These are phyloP conservation scores for Dujonia santamariae DNA, from an alignment of 1,139 yeast species.

Conservation along the genomic window DNA sequence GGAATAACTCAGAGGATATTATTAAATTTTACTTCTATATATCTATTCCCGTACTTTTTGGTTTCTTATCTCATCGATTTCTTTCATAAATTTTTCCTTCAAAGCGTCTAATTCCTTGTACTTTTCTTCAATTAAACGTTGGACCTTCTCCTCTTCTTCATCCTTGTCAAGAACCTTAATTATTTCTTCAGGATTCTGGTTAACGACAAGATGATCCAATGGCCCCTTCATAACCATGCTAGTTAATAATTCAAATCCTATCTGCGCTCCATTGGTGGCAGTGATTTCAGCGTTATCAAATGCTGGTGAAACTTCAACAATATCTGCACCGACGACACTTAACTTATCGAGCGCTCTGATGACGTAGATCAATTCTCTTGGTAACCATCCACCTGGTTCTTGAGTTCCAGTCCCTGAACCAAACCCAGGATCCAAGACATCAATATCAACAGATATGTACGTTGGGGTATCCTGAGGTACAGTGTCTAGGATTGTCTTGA, in stretches of 20 bases:
- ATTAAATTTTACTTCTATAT: not conserved
- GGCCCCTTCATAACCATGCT: slow-evolving; percentile 67
- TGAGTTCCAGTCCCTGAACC: slow-evolving; percentile 86
- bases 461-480: slow-evolving; percentile 61
- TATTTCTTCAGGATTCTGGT: slow-evolving; percentile 5
- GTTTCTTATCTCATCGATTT: slow-evolving; percentile 10
- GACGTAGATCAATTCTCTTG: slow-evolving; percentile 68
- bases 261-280: slow-evolving; percentile 74
- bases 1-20: not conserved
- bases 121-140: slow-evolving; percentile 11
- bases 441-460: slow-evolving; percentile 72
- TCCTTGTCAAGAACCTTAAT: not conserved
- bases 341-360: slow-evolving; percentile 56
- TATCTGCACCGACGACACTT: slow-evolving; percentile 72
- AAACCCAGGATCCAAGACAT: slow-evolving; percentile 76
- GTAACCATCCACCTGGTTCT: slow-evolving; percentile 78
- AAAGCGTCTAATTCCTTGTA: slow-evolving; percentile 16
- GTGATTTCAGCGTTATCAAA: slow-evolving; percentile 73
- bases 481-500: slow-evolving; percentile 45
- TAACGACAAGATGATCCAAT: slow-evolving; percentile 11
- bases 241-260: slow-evolving; percentile 66
- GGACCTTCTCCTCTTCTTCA: slow-evolving; percentile 1
- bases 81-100: slow-evolving; percentile 12
- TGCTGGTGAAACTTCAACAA: slow-evolving; percentile 76
- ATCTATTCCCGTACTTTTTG: not conserved